Base-by-base conservation (phyloP, 1,284 basidiomycete species). In the Ganoderma meredithae region DNA sequence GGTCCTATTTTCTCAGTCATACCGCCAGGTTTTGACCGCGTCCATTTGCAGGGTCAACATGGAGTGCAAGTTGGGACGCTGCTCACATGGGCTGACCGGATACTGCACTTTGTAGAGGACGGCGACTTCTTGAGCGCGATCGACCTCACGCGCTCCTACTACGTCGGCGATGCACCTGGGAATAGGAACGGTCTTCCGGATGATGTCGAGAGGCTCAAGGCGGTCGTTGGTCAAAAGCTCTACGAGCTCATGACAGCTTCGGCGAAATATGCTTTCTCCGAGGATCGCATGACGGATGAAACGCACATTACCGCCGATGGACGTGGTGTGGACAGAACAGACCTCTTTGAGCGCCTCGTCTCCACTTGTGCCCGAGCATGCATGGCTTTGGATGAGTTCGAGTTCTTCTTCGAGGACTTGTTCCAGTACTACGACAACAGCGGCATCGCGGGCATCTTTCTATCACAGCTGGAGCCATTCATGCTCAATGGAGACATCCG, bases 71-170 rank as follows among this genome's bases (percentile, higher is more conserved):
- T 94, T 0, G 98, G 96, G 36, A 95, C 93, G 0, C 83, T 99
- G 31, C 83, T 97, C 56, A 95, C 96, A 0, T 99, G 98, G 98
- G 96, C 97, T 12, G 97, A 99, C 78, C 90, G 94, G 27, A 91
- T 99, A 27, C 83, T 99, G 39, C 85, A 90, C 4, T 89, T 92
- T 63, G 97, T 99, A 33, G 87, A 95, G 76, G 84, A 87, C 5
- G 96, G 96, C 39, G 92, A 98, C 76, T 97, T 98, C 78, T 83
- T 99, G 19, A 89, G 86, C 56, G 97, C 98, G 1, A 98, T 99
- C 72, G 91, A 96, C 62, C 84, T 97, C 19, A 89, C 94, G 0
- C 88, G 94, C 25, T 85, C 88, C 0, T 99, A 97, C 80, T 97
- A 96, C 77, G 82, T 90, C n/a, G 93, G 91, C 12, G 86, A 88